phyloP scores from a whole-genome alignment of 192 early-diverging fungal genomes.

The Dispira parvispora region DNA sequence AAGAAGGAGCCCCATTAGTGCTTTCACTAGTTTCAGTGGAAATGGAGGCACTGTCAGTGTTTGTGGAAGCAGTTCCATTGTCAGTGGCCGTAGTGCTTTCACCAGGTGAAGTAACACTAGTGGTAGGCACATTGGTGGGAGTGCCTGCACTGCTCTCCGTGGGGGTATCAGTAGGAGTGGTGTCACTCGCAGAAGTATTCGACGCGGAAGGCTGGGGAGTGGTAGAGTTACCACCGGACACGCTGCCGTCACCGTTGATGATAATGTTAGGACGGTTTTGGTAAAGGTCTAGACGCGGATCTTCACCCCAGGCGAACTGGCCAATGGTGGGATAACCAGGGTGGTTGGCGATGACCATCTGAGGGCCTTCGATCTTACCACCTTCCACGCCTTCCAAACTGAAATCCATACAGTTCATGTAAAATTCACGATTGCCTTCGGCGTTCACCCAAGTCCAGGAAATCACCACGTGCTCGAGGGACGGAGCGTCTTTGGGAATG shows the following conservation, averaged over 20 bases:
- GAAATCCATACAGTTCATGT: slow-evolving; percentile 34
- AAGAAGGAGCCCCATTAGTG: too few relatives aligned
- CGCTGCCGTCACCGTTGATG: slow-evolving; percentile 4
- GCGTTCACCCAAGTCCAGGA: slow-evolving; percentile 37
- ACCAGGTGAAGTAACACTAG: neutral
- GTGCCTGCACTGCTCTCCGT: too few relatives aligned
- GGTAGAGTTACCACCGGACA: neutral
- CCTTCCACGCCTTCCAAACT: slow-evolving; percentile 19
- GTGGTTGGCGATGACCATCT: slow-evolving; percentile 17
- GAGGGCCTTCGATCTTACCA: slow-evolving; percentile 14
- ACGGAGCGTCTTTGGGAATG: slow-evolving; percentile 25
- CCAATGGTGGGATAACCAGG: slow-evolving; percentile 5
- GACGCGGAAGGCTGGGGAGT: too few relatives aligned
- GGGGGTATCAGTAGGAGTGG: neutral
- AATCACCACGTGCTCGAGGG: slow-evolving; percentile 20
- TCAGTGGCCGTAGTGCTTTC: neutral
- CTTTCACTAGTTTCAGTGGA: too few relatives aligned
- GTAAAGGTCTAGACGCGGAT: slow-evolving; percentile 4
- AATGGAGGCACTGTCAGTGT: too few relatives aligned
- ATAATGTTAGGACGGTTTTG: neutral
- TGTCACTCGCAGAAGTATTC: neutral
- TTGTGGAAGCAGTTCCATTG: too few relatives aligned
- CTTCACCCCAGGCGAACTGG: slow-evolving; percentile 11
- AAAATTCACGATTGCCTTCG: slow-evolving; percentile 32
- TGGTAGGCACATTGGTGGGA: neutral